Evolutionary conservation across 805 yeast species (phyloP), one percentile per base, ranked within the genome.

Genomic region (Sugiyamaella valdiviana): DNA sequence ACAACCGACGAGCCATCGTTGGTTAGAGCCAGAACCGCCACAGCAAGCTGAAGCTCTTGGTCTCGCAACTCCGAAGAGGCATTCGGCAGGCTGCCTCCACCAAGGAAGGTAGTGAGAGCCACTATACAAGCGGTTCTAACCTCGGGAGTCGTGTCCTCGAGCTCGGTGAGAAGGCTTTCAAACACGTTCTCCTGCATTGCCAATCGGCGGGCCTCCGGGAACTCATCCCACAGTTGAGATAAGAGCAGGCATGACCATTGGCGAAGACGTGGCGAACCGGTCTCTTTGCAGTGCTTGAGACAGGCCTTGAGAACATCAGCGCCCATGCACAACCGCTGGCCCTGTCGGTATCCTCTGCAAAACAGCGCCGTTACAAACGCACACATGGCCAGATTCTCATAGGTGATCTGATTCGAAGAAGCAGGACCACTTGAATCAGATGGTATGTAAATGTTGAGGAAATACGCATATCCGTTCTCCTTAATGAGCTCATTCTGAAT

Each of bases 321-420:
- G 3, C 85, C 82, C 54, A 85, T 80, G 53, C 95, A 83, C 24
- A 85, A 72, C 49, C 85, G 76, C 61, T 89, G 96, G 0, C 95
- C 97, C 49, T 78, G 76, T 42, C 77, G 77, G 65, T 80, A 86
- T 43, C 85, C 95, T 52, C 85, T 77, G 38, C 89, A 84, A 67
- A 93, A 91, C 52, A 90, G 74, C 0, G 96, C 77, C 22, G 91
- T 69, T 15, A 93, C 88, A 61, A 93, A 87, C 0, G 95, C 95
- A 67, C 97, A 85, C 87, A 91, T 86, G 0, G 98, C 97, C 62
- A 88, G 83, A 61, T 91, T 96, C 57, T 88, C 95, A 57, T 83
- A 88, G 47, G 80, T 79, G 6, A 76, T 77, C 32, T 75, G 64
- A 29, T 73, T 69, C 43, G 52, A 57, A n/a, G 53, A 49, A 15